These are phyloP conservation scores for Pseudocohnilembus persalinus DNA, from an alignment of 169 alveolate species.

Conservation along the genomic window DNA sequence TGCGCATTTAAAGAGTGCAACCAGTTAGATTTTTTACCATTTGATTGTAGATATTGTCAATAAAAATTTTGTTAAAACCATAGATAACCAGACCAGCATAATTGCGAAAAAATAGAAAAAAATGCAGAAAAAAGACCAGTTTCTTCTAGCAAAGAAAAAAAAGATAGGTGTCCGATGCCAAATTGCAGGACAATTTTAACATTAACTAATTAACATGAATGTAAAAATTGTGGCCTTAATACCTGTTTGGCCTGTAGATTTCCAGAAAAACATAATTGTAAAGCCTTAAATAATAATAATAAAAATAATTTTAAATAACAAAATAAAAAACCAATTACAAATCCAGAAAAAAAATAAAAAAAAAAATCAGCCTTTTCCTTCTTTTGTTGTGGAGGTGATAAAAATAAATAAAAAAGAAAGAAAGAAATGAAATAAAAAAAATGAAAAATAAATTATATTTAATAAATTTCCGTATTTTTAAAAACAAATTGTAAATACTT, in stretches of 20 bases:
- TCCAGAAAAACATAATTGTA: slow-evolving; percentile 1
- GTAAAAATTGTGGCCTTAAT: background rate
- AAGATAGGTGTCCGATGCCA: background rate
- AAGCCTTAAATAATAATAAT: background rate
- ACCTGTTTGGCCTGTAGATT: background rate
- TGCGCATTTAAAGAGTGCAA: slow-evolving; percentile 6
- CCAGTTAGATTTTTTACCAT: slow-evolving; percentile 12
- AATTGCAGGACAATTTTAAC: slow-evolving; percentile 1
- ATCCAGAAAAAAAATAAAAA: too few species aligned
- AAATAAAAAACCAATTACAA: too few species aligned
- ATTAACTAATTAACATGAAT: background rate
- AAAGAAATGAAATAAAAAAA: too few species aligned
- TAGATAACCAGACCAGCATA: background rate
- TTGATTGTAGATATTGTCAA: slow-evolving; percentile 1
- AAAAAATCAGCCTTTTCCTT: too few species aligned
- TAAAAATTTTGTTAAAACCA: slow-evolving; percentile 3
- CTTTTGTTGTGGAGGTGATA: too few species aligned
- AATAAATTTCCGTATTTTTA: too few species aligned
- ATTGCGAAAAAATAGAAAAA: background rate
- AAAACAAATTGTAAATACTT: too few species aligned
- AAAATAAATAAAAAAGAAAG: too few species aligned
- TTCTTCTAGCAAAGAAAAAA: background rate
- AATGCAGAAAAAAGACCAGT: background rate
- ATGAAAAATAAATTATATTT: too few species aligned
- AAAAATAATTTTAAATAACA: too few species aligned